Evolutionary conservation across 257 asterid species (phyloP).

Genomic region (Nicotiana sylvestris): DNA sequence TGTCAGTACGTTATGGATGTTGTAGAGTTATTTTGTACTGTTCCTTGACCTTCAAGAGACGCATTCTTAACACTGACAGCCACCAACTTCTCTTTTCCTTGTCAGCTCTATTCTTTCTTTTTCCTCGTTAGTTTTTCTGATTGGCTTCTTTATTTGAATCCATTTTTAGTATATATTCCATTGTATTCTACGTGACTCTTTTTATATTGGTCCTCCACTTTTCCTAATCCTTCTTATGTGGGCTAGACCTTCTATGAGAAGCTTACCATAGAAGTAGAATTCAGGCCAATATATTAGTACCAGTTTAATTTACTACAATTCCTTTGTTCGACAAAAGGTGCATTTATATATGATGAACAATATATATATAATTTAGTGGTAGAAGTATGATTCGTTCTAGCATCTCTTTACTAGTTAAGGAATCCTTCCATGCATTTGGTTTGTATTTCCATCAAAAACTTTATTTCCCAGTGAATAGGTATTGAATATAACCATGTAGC

Average conservation of each 20-base stretch:
- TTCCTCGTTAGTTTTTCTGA: background rate
- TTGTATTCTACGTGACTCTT: background rate
- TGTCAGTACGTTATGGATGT: background rate
- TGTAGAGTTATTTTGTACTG: background rate
- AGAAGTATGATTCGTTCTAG: background rate
- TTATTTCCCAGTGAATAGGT: background rate
- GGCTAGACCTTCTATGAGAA: too few species aligned
- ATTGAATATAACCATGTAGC: background rate
- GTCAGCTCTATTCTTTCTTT: background rate
- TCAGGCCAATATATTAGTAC: background rate
- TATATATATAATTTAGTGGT: background rate
- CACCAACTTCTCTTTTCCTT: background rate
- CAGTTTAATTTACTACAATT: background rate
- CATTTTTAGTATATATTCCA: background rate
- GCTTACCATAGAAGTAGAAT: background rate
- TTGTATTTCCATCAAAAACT: background rate
- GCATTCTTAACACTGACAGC: background rate
- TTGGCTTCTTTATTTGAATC: background rate
- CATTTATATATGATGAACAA: background rate
- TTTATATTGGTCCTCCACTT: background rate
- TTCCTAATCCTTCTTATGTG: background rate
- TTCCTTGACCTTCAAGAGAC: constrained; percentile 1
- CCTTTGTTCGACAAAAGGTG: accelerated
- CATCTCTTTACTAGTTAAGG: background rate
- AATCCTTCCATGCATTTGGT: background rate